These are phyloP conservation scores for Paraphaeosphaeria minitans DNA, from an alignment of 2,329 filamentous ascomycete genomes.

Conservation along the genomic window DNA sequence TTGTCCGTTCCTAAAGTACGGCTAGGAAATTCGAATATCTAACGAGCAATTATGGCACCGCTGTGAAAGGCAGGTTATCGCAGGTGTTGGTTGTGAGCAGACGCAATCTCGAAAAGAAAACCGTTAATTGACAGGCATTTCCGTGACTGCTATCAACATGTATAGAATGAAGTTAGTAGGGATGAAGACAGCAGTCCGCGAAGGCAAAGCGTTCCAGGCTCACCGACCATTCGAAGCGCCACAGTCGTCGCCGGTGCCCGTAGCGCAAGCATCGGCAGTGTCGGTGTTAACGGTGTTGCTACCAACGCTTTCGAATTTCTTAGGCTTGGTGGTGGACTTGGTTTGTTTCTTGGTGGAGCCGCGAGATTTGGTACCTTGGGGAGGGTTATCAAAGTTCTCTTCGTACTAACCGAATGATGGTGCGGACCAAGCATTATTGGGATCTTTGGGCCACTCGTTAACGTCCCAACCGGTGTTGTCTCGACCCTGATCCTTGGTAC, in stretches of 20 bases:
- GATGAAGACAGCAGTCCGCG: background rate
- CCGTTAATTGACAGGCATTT: background rate
- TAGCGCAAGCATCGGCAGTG: background rate
- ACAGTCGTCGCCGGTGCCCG: background rate
- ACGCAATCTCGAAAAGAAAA: background rate
- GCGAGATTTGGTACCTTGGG: no score
- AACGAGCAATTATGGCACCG: background rate
- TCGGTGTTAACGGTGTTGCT: background rate
- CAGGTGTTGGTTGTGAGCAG: background rate
- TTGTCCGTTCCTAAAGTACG: background rate
- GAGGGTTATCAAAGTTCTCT: no score
- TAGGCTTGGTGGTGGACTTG: no score
- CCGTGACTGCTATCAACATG: background rate
- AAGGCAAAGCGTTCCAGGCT: background rate
- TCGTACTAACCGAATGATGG: no score
- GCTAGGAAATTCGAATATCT: background rate
- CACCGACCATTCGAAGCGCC: background rate
- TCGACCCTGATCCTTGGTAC: no score
- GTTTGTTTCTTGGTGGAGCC: background rate
- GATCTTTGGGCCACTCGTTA: no score
- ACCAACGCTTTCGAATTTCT: background rate
- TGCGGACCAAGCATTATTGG: no score
- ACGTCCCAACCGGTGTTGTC: no score
- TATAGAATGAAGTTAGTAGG: background rate
- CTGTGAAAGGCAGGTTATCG: background rate